Conservation (phyloP, 768 basidiomycete species). For the Fomitopsis serialis region DNA sequence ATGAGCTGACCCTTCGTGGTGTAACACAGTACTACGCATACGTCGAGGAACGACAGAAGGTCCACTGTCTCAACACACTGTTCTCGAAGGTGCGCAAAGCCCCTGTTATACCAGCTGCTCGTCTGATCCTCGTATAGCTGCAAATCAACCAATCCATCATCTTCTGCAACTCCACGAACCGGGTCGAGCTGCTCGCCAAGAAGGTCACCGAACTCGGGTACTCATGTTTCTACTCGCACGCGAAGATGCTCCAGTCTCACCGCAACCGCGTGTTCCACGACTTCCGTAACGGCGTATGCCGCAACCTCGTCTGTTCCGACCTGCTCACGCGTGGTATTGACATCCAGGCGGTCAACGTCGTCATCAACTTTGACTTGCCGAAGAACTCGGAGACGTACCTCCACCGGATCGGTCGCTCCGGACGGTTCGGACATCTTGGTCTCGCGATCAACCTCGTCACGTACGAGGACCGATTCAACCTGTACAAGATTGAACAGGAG, state of each 20-base stretch:
- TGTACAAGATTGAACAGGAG: constrained; percentile 98
- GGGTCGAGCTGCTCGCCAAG: constrained; percentile 97
- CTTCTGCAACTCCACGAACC: constrained; percentile 99
- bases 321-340: constrained; percentile 98
- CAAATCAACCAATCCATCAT: constrained; percentile 99
- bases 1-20: constrained; percentile 96
- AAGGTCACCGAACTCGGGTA: constrained; percentile 99
- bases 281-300: constrained; percentile 96
- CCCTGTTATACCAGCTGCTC: not conserved
- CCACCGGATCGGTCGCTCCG: constrained; percentile 96
- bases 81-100: constrained; percentile 82
- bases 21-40: constrained; percentile 99
- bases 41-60: constrained; percentile 98
- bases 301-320: constrained; percentile 97
- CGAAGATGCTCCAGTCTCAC: constrained; percentile 98
- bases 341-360: constrained; percentile 99
- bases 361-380: constrained; percentile 99
- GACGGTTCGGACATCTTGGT: constrained; percentile 95
- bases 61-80: constrained; percentile 98
- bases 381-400: constrained; percentile 99
- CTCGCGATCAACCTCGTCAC: constrained; percentile 97
- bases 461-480: constrained; percentile 95
- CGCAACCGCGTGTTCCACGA: constrained; percentile 99
- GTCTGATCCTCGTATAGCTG: constrained; percentile 45
- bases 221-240: constrained; percentile 99